phyloP scores from a whole-genome alignment of 2,329 filamentous ascomycete species.

The Pleoardoris graminearum region DNA sequence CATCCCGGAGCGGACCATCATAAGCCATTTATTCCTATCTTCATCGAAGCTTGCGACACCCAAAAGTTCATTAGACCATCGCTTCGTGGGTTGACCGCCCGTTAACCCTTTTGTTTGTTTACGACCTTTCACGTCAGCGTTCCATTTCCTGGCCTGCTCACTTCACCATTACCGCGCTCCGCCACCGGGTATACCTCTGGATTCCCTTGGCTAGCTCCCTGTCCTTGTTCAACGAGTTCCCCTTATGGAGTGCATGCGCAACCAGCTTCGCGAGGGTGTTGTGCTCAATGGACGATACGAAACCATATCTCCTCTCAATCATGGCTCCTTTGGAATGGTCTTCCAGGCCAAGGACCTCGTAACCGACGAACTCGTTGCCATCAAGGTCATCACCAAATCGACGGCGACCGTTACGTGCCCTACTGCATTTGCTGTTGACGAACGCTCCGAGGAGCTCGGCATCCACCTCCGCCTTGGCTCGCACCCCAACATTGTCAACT shows the following conservation, averaged over 20 bases:
- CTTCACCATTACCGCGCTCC: conserved; percentile 29
- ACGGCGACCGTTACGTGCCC: conserved; percentile 62
- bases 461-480: conserved; percentile 78
- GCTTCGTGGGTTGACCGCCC: conserved; percentile 39
- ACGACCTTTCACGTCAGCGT: conserved; percentile 32
- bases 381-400: conserved; percentile 94
- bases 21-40: conserved; percentile 44
- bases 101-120: conserved; percentile 41
- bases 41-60: conserved; percentile 29
- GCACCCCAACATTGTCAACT: conserved; percentile 92
- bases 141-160: conserved; percentile 23
- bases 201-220: conserved; percentile 31
- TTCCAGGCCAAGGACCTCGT: conserved; percentile 83
- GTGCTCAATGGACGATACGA: conserved; percentile 87
- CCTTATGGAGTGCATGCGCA: conserved; percentile 81
- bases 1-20: conserved; percentile 27
- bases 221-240: conserved; percentile 18
- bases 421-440: conserved; percentile 73
- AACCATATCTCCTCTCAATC: conserved; percentile 92
- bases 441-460: conserved; percentile 77
- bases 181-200: conserved; percentile 41
- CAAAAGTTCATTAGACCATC: conserved; percentile 46
- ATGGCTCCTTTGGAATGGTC: conserved; percentile 98
- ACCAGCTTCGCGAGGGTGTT: conserved; percentile 77
- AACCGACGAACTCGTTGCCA: conserved; percentile 80